Percentiles rank a stretch among this genome's conserved stretches.
These are phyloP conservation scores for Penicillium chermesinum DNA, from an alignment of 495 filamentous ascomycete species.

Conservation along the genomic window DNA sequence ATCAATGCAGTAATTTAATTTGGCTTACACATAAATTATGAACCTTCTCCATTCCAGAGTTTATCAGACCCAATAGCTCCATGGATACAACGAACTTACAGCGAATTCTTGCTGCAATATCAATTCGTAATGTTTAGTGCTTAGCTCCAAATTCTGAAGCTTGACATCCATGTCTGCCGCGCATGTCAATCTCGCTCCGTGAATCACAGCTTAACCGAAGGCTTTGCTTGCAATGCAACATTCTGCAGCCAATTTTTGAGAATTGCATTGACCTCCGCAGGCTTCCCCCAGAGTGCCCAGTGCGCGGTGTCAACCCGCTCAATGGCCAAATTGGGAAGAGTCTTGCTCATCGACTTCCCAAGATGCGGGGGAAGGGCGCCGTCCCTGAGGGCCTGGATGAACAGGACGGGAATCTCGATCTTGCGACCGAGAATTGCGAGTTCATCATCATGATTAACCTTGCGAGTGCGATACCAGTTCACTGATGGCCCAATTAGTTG, in stretches of 20 bases:
- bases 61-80: no score
- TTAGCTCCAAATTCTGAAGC: no score
- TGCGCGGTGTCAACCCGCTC: slow-evolving; percentile 58
- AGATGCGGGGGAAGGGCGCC: slow-evolving; percentile 60
- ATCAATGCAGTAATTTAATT: no score
- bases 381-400: slow-evolving; percentile 69
- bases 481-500: slow-evolving; percentile 30
- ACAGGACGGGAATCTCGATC: slow-evolving; percentile 65
- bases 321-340: slow-evolving; percentile 54
- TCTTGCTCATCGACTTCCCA: slow-evolving; percentile 60
- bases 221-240: slow-evolving; percentile 23
- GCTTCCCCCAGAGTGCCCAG: slow-evolving; percentile 65
- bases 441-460: slow-evolving; percentile 76
- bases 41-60: no score
- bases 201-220: slow-evolving; percentile 17
- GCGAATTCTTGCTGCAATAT: no score
- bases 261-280: slow-evolving; percentile 49
- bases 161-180: no score
- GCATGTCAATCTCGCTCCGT: no score
- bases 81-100: no score
- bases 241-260: slow-evolving; percentile 46
- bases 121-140: no score
- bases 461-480: slow-evolving; percentile 75
- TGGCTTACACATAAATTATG: no score
- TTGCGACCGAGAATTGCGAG: slow-evolving; percentile 40